Evolutionary conservation across 306 rosid species (phyloP), one percentile per base, ranked within the genome.

Genomic region (Sicyos edulis): DNA sequence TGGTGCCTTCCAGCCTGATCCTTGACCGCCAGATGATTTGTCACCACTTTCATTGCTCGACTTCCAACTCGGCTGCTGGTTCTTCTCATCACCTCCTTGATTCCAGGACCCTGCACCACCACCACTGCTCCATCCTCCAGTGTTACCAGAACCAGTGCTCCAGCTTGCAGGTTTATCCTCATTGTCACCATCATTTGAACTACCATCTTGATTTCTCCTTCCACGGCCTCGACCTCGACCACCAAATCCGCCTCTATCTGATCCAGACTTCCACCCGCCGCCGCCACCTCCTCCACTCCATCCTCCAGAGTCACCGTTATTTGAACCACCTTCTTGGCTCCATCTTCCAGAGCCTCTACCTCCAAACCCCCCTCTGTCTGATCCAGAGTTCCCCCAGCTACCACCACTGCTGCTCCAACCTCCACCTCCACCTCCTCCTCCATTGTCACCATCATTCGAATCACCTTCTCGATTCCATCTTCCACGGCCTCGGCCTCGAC

Each of bases 221-320:
- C 95, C 96, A n/a, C 83, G 81, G 68, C 90, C 95, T 37, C 96
- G 69, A 67, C 90, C 88, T 37, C 96, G 69, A 63, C 90, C 88
- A 10, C 89, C 83, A 49, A 68, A 84, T 61, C 86, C 85, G 16
- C 81, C 81, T 73, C 84, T 56, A 15, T 76, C 85, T 21, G 84
- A 85, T 57, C 79, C 81, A 54, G 58, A 54, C 58, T 17, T 17
- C 58, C 58, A 8, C 59, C 59, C 21, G 26, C 59, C 14, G 2
- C 67, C 66, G 7, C 65, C 11, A 15, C 20, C 6, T 3, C 66
- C 66, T 6, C 66, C 66, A 60, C 66, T 60, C 66, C 66, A 60
- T 26, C 66, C 66, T 60, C 45, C 66, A 2, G n/a, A 13, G 20
- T 29, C 88, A 7, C 40, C 6, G 11, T 57, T 19, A 54, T 54